Conservation (phyloP, 129 eudicot species). For the Flaveria robusta region DNA sequence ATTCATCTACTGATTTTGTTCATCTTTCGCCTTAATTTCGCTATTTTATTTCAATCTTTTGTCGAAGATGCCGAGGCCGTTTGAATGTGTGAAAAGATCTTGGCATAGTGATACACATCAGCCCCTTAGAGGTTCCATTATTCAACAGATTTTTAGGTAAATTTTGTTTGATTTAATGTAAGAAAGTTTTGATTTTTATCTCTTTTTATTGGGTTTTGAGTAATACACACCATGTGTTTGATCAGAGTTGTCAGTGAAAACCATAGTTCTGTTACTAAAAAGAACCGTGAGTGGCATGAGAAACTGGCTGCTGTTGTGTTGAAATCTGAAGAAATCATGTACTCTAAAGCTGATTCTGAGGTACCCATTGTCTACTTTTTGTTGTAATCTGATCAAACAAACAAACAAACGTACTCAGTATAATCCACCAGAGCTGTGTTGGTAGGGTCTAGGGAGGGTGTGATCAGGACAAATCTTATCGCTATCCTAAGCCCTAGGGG, state of each 20-base stretch:
- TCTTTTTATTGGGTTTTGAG: conserved; percentile 11
- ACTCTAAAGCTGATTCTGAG: conserved; percentile 98
- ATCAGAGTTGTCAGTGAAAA: conserved; percentile 71
- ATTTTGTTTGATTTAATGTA: conserved; percentile 9
- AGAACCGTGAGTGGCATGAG: conserved; percentile 95
- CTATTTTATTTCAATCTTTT: background rate
- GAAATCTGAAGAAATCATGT: conserved; percentile 92
- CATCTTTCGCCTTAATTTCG: conserved; percentile 2
- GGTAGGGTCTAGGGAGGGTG: no score
- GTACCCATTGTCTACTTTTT: conserved; percentile 35
- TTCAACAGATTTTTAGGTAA: conserved; percentile 78
- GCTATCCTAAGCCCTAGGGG: no score
- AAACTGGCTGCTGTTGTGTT: conserved; percentile 82
- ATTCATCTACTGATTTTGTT: conserved; percentile 30
- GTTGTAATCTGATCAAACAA: background rate
- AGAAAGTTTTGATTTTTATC: background rate
- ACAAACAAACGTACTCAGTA: no score
- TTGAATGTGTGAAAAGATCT: conserved; percentile 85
- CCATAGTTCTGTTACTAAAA: conserved; percentile 60
- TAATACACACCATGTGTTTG: conserved; percentile 52
- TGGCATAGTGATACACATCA: conserved; percentile 97
- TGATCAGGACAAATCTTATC: no score
- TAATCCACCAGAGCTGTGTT: no score
- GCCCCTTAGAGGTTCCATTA: conserved; percentile 80
- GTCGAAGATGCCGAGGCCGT: conserved; percentile 81